Evolutionary conservation across 2,329 filamentous ascomycete species (phyloP).

Genomic region (Diatrype stigma): DNA sequence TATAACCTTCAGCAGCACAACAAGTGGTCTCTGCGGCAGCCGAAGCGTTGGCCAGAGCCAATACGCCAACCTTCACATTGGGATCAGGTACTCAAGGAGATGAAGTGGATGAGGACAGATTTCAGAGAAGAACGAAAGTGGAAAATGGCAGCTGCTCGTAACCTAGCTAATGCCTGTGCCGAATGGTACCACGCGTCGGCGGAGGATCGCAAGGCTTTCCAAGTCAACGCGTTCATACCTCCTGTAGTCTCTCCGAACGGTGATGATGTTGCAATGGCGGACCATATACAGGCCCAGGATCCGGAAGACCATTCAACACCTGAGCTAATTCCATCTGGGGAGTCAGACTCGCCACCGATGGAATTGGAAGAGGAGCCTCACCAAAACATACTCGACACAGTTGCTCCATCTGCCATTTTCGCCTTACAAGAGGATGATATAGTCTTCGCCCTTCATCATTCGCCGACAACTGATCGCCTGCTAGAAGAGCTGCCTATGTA

Average conservation of each 20-base stretch:
- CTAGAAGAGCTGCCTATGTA: conserved; percentile 80
- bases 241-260: conserved; percentile 32
- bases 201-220: conserved; percentile 62
- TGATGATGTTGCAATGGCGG: conserved; percentile 29
- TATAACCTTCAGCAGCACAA: conserved; percentile 88
- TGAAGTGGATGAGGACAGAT: conserved; percentile 98
- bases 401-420: conserved; percentile 76
- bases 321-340: conserved; percentile 61
- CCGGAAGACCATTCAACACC: conserved; percentile 54
- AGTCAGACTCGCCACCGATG: conserved; percentile 53
- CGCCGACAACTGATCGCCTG: conserved; percentile 70
- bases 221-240: conserved; percentile 57
- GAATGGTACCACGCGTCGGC: conserved; percentile 68
- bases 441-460: conserved; percentile 71
- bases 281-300: conserved; percentile 26
- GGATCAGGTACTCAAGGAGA: conserved; percentile 83
- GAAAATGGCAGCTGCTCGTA: conserved; percentile 79
- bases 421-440: conserved; percentile 77
- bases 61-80: conserved; percentile 72
- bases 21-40: conserved; percentile 87
- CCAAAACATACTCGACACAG: conserved; percentile 36
- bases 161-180: conserved; percentile 76
- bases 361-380: conserved; percentile 37
- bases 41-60: conserved; percentile 80
- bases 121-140: conserved; percentile 92